phyloP scores from a whole-genome alignment of 805 yeast genomes.

The Pichia manshurica region DNA sequence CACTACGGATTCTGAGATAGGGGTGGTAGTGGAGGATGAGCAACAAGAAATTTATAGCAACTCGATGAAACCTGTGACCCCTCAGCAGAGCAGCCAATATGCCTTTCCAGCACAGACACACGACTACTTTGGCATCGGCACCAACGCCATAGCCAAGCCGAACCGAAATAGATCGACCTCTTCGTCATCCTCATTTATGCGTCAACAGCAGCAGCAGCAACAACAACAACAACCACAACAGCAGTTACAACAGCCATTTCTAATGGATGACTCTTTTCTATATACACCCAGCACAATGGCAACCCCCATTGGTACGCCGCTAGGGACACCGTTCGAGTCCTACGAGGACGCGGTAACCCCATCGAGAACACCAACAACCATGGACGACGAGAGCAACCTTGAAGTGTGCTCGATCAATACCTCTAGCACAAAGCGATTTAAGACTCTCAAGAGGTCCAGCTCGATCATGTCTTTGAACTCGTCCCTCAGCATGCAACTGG shows the following conservation, averaged over 20 bases:
- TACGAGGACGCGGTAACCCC: background rate
- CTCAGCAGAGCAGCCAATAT: background rate
- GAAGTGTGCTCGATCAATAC: conserved; percentile 26
- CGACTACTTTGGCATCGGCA: background rate
- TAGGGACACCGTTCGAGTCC: conserved; percentile 9
- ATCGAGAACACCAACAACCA: background rate
- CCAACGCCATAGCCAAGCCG: background rate
- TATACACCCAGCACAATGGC: background rate
- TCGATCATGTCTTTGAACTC: conserved; percentile 27
- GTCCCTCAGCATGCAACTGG: conserved; percentile 18
- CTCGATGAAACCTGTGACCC: background rate
- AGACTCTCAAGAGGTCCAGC: conserved; percentile 25
- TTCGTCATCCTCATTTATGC: background rate
- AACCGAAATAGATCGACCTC: conserved; percentile 2
- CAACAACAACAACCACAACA: conserved; percentile 1
- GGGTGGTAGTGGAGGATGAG: background rate
- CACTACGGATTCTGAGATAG: background rate
- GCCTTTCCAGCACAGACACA: background rate
- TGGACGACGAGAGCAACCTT: conserved; percentile 6
- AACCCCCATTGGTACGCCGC: conserved; percentile 15
- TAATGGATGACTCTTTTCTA: conserved; percentile 5
- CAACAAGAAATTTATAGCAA: background rate
- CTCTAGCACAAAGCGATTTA: conserved; percentile 24
- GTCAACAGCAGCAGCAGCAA: background rate
- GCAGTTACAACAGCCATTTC: background rate